Base-by-base conservation (phyloP, 2,329 filamentous ascomycete species). In the Colletotrichum sp. region DNA sequence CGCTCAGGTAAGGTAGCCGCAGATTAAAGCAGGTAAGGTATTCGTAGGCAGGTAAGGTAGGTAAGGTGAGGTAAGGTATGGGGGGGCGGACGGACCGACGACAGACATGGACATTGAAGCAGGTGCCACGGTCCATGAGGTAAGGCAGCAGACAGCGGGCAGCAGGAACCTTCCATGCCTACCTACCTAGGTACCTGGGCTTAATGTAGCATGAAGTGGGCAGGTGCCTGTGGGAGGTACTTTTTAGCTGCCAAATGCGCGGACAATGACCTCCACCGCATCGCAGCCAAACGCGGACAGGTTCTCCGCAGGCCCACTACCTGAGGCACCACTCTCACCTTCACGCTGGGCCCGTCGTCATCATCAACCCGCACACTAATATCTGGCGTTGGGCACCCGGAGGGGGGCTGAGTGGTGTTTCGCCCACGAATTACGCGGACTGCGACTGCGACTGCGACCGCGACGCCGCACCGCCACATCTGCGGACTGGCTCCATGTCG, bases 371-470 rank as follows among this genome's bases (percentile, higher is more conserved):
- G 67, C 55, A 59, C 22, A 29, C 29, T 44, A 49, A 22, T 22
- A 49, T 49, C 44, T 49, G 44, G n/a, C 44, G n/a, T 22, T 49
- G 44, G 44, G 44, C n/a, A 49, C n/a, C 44, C 6, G 44, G 44
- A 49, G 39, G 44, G 55, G 55, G 72, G 72, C 72, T 75, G 62
- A 72, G 72, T 62, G 59, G 34, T 57, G 66, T 70, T 66, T 65
- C 68, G 69, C 73, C 63, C n/a, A 68, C 34, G 73, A 76, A 63
- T 76, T 72, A 76, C 70, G 73, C 64, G 70, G 70, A 63, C 57
- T 49, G n/a, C 8, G 11, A 16, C 65, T 49, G 36, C 44, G 65
- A 68, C 66, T 32, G 66, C 36, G 32, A 61, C 67, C n/a, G 16
- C 13, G 11, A 16, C 67, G 36, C n/a, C 55, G 68, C 68, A 70